phyloP scores from a whole-genome alignment of 345 rosid genomes.

The Eucalyptus microcorys region DNA sequence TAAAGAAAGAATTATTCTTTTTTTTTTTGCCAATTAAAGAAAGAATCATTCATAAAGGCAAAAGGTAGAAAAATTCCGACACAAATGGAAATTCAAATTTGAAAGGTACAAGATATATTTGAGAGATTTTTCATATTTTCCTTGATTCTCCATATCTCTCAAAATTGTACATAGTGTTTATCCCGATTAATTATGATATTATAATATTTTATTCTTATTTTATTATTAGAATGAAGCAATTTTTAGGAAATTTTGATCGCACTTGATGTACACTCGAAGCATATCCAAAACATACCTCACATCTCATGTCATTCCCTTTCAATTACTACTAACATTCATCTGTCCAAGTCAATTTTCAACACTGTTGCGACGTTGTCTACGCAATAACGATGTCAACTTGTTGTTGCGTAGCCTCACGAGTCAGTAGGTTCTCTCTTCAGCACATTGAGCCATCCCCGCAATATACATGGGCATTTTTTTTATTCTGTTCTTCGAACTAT shows the following conservation, averaged over 20 bases:
- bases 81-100: background rate
- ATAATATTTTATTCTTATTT: background rate
- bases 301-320: background rate
- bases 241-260: background rate
- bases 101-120: background rate
- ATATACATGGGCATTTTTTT: background rate
- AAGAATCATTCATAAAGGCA: fast-evolving
- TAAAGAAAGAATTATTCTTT: background rate
- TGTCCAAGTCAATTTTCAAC: background rate
- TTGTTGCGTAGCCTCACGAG: background rate
- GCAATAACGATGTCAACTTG: background rate
- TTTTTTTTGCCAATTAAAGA: background rate
- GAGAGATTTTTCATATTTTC: background rate
- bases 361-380: background rate
- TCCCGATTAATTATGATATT: background rate
- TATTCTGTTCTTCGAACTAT: background rate
- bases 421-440: background rate
- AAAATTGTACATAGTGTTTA: background rate
- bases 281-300: background rate
- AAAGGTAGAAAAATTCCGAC: background rate
- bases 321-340: background rate
- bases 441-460: background rate
- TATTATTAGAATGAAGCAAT: no score
- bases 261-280: background rate
- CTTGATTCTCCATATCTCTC: background rate